A percentile compares a stretch with the other conserved stretches of the same genome.
These are phyloP conservation scores for Malassezia cuniculi DNA, from an alignment of 1,284 basidiomycete species.

Conservation along the genomic window DNA sequence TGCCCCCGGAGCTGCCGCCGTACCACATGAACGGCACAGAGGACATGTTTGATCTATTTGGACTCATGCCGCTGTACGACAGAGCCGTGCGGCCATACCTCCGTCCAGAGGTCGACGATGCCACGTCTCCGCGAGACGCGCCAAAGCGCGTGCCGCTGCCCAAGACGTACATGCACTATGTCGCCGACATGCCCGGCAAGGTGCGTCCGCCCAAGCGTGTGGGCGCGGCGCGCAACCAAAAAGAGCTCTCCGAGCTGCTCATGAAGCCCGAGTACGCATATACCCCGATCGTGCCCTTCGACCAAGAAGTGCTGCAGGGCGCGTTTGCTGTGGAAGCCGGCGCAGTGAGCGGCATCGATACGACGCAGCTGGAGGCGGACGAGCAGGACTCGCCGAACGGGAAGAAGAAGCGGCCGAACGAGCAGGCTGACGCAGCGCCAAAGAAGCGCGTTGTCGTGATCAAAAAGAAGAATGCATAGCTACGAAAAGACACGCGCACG, in stretches of 20 bases:
- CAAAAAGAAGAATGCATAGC: slow-evolving; percentile 11
- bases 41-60: slow-evolving; percentile 26
- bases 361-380: slow-evolving; percentile 9
- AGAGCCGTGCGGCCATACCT: slow-evolving; percentile 26
- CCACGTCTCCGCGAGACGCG: too few relatives aligned
- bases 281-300: slow-evolving; percentile 11
- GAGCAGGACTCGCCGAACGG: slow-evolving; percentile 6
- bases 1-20: slow-evolving; percentile 3
- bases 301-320: slow-evolving; percentile 3
- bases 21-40: slow-evolving; percentile 28
- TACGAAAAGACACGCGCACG: slow-evolving; percentile 77
- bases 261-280: slow-evolving; percentile 16
- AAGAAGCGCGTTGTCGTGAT: slow-evolving; percentile 15
- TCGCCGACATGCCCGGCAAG: too few relatives aligned
- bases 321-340: slow-evolving; percentile 4
- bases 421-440: slow-evolving; percentile 5
- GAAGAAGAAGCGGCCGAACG: slow-evolving; percentile 4
- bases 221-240: slow-evolving; percentile 2
- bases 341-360: slow-evolving; percentile 9
- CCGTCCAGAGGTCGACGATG: too few relatives aligned
- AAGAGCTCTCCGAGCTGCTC: slow-evolving; percentile 9
- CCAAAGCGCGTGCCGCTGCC: too few relatives aligned
- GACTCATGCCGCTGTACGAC: slow-evolving; percentile 30
- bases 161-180: slow-evolving; percentile 11
- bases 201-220: slow-evolving; percentile 9